Evolutionary conservation across 441 rosid species (phyloP).

Genomic region (Viola pubescens): DNA sequence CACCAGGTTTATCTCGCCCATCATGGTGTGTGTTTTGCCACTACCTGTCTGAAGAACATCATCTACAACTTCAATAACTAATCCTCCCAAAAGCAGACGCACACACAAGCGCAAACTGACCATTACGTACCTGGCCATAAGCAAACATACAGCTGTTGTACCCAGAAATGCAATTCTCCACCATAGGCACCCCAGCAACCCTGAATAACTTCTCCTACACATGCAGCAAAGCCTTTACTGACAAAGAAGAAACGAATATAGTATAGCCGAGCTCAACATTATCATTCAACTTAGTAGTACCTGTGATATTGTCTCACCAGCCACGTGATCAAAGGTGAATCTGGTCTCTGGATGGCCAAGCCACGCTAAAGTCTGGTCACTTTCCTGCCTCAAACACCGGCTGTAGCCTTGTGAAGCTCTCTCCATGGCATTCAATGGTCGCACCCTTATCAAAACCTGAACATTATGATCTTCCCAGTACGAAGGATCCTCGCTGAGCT

Average conservation of each 20-base stretch:
- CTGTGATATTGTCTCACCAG: slow-evolving; percentile 81
- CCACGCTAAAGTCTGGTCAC: slow-evolving; percentile 64
- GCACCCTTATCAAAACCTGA: slow-evolving; percentile 79
- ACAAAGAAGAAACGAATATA: not conserved
- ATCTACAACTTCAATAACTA: slow-evolving; percentile 2
- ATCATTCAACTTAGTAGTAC: slow-evolving; percentile 22
- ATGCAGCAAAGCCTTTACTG: not conserved
- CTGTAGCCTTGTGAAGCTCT: slow-evolving; percentile 56
- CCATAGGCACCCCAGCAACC: slow-evolving; percentile 86
- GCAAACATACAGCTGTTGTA: slow-evolving; percentile 94
- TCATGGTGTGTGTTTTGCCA: slow-evolving; percentile 95
- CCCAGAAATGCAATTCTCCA: slow-evolving; percentile 94
- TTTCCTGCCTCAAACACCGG: slow-evolving; percentile 74
- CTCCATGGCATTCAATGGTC: slow-evolving; percentile 64
- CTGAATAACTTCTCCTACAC: slow-evolving; percentile 67
- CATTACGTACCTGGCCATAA: slow-evolving; percentile 73
- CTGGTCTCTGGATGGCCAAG: slow-evolving; percentile 87
- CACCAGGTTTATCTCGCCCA: slow-evolving; percentile 68
- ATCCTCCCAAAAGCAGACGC: not conserved
- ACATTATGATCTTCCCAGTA: slow-evolving; percentile 86
- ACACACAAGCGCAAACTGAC: not conserved
- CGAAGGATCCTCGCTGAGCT: slow-evolving; percentile 57
- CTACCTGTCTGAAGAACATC: slow-evolving; percentile 76
- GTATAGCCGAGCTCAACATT: not conserved
- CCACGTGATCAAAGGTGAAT: slow-evolving; percentile 89